These are phyloP conservation scores for Neofusicoccum umdonicola DNA, from an alignment of 2,329 filamentous ascomycete species.

Conservation along the genomic window DNA sequence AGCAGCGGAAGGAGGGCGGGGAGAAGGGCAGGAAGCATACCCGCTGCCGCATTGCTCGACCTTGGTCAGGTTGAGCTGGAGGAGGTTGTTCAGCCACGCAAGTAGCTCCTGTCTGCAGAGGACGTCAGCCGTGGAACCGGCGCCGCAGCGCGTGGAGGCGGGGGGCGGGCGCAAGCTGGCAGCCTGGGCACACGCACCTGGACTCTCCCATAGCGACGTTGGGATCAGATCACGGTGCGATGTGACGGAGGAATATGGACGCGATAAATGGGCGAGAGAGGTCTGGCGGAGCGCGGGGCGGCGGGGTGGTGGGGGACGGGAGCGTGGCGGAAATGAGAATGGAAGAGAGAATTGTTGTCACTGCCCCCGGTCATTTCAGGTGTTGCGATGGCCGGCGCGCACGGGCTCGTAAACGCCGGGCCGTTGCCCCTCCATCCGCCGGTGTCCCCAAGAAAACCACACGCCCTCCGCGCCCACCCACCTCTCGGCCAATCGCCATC, in stretches of 20 bases:
- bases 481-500: no score
- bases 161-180: conserved; percentile 16
- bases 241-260: background rate
- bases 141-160: conserved; percentile 21
- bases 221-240: background rate
- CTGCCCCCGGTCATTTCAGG: conserved; percentile 14
- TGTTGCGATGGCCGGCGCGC: conserved; percentile 9
- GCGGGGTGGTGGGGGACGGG: background rate
- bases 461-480: background rate
- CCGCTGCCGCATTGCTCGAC: conserved; percentile 99
- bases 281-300: background rate
- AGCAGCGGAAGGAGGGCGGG: conserved; percentile 20
- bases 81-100: conserved; percentile 93
- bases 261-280: background rate
- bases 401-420: background rate
- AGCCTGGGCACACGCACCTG: conserved; percentile 44
- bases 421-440: conserved; percentile 6
- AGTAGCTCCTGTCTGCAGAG: conserved; percentile 83
- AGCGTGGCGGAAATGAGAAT: background rate
- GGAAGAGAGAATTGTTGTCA: conserved; percentile 12
- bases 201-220: conserved; percentile 58
- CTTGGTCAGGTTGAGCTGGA: conserved; percentile 96
- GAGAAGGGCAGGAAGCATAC: conserved; percentile 53
- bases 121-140: conserved; percentile 18
- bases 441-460: background rate